Percentiles rank a stretch among this genome's conserved stretches.
Evolutionary conservation across 2,329 filamentous ascomycete genomes (phyloP).

Genomic region (Fusarium virguliforme): DNA sequence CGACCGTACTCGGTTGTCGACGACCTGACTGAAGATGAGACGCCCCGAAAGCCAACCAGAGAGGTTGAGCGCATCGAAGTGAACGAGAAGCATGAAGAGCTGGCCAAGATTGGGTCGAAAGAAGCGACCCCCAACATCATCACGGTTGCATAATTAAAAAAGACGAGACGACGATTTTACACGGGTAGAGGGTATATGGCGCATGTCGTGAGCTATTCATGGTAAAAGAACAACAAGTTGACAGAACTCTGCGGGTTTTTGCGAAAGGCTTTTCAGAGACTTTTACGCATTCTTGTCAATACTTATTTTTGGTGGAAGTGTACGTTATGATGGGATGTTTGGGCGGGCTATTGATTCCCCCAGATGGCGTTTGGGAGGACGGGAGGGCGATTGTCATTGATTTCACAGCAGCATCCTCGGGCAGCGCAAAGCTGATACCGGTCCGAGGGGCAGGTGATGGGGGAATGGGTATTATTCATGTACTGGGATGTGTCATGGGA

Average conservation of each 20-base stretch:
- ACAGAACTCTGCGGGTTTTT: constrained; percentile 37
- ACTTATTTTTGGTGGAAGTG: constrained; percentile 46
- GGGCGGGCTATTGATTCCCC: constrained; percentile 26
- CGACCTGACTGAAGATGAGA: constrained; percentile 53
- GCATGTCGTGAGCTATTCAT: constrained; percentile 43
- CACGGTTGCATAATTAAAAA: constrained; percentile 49
- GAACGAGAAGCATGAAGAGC: constrained; percentile 46
- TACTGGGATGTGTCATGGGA: constrained; percentile 40
- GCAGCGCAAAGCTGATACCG: constrained; percentile 45
- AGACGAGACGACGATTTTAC: constrained; percentile 43
- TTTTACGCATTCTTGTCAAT: constrained; percentile 51
- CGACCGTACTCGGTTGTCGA: constrained; percentile 55
- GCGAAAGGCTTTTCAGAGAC: constrained; percentile 31
- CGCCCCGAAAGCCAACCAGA: constrained; percentile 50
- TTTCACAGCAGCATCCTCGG: constrained; percentile 41
- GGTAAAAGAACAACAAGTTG: constrained; percentile 32
- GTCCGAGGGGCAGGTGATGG: constrained; percentile 39
- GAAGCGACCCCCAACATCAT: constrained; percentile 49
- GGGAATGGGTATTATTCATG: constrained; percentile 40
- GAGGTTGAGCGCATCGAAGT: constrained; percentile 46
- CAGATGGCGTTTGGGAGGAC: constrained; percentile 45
- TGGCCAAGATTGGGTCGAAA: constrained; percentile 46
- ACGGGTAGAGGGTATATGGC: constrained; percentile 46
- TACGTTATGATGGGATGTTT: constrained; percentile 47
- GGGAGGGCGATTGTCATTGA: constrained; percentile 37